phyloP scores from a whole-genome alignment of 1,284 basidiomycete species.

The Ustilago cynodontis region DNA sequence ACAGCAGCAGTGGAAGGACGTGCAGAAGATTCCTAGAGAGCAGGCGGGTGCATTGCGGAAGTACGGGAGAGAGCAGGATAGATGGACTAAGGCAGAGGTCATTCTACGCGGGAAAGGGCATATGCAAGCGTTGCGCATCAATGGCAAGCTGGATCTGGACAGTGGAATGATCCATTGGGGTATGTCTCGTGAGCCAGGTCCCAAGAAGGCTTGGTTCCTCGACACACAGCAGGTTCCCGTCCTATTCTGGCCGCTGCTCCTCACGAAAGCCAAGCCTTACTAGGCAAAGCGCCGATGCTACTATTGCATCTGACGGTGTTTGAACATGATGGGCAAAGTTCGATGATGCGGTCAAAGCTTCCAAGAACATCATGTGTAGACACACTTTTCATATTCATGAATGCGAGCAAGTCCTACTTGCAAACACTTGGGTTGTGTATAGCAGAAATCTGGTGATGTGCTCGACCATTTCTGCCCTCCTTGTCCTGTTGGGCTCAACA shows the following conservation, averaged over 20 bases:
- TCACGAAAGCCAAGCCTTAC: neutral
- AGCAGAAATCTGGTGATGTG: neutral
- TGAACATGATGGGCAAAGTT: neutral
- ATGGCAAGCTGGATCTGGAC: neutral
- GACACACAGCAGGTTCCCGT: neutral
- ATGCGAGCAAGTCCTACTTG: neutral
- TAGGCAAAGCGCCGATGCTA: neutral
- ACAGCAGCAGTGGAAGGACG: conserved; percentile 11
- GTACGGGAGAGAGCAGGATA: neutral
- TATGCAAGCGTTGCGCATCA: conserved; percentile 7
- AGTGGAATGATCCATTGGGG: conserved; percentile 36
- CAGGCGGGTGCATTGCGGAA: conserved; percentile 49
- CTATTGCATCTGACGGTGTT: neutral
- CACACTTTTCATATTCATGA: neutral
- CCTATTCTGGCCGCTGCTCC: conserved; percentile 13
- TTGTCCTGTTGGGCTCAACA: neutral
- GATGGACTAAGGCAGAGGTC: neutral
- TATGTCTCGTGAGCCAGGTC: conserved; percentile 24
- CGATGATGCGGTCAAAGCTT: conserved; percentile 9
- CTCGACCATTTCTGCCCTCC: neutral
- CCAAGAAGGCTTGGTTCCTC: conserved; percentile 3
- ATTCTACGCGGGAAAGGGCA: neutral
- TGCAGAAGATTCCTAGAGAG: conserved; percentile 42
- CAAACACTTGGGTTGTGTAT: neutral
- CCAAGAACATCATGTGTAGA: neutral